Base-by-base conservation (phyloP, 129 eudicot species). In the Smallanthus sonchifolius region DNA sequence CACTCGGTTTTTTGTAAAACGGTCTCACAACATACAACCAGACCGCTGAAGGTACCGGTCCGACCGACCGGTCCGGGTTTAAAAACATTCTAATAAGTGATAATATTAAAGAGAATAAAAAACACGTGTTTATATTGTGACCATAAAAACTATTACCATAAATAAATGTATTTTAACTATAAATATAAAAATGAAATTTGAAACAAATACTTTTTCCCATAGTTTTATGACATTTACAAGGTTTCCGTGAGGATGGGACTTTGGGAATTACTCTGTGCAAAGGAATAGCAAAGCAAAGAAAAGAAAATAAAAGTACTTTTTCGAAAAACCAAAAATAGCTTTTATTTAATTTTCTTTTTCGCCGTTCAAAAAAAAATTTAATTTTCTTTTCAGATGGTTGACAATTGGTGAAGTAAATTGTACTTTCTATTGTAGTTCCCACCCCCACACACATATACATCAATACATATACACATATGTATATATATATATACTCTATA, bases 201-300 rank as follows among this genome's bases (percentile, higher is more conserved):
- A 61, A 24, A 61, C 11, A 42, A 13, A 40, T 28, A 36, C 42
- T 40, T 56, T 40, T 10, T 2, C 40, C 8, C 36, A 7, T 14
- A 17, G 34, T 47, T 36, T 73, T 42, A 64, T 64, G 72, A 37
- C 52, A 51, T 64, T 64, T 79, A 79, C 83, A 79, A 65, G 83
- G 69, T 79, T 79, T 79, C 83, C 83, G 83, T 79, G 83, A 79
- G 34, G 32, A 36, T 24, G 20, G 20, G 48, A 43, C 52, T 65
- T 34, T 54, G 83, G 74, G 51, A 79, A 72, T 72, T 77, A 68
- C 70, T 73, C 55, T 44, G 81, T 19, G 62, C 78, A 65, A 72
- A 71, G 43, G 43, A 72, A 17, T 65, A 65, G 49, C 67, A 0
- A 32, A 65, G 49, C 67, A 0, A 32, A 61, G 19, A 61, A 52